Evolutionary conservation across 1,139 yeast genomes (phyloP).

Genomic region (Pneumocystis oryctolagi): DNA sequence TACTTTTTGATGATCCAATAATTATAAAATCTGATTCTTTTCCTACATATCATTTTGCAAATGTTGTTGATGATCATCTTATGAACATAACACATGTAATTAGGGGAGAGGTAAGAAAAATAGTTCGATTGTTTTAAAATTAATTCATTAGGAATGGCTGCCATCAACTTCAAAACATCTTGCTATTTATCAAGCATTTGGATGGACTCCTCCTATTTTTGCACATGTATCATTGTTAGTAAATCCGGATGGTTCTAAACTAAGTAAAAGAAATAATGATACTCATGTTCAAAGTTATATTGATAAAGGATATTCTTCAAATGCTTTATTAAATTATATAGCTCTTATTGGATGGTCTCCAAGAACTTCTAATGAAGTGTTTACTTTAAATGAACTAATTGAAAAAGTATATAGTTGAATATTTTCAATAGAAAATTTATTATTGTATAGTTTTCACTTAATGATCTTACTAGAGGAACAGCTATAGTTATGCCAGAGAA

Average conservation of each 20-base stretch:
- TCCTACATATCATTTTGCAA: constrained; percentile 95
- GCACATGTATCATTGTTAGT: constrained; percentile 86
- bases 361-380: constrained; percentile 34
- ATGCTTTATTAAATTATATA: constrained; percentile 72
- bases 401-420: constrained; percentile 13
- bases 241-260: constrained; percentile 54
- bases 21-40: constrained; percentile 77
- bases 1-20: constrained; percentile 79
- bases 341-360: constrained; percentile 76
- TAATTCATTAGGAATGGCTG: constrained; percentile 51
- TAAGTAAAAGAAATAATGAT: constrained; percentile 78
- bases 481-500: constrained; percentile 78
- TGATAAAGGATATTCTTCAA: constrained; percentile 52
- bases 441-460: constrained; percentile 32
- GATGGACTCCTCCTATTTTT: constrained; percentile 69
- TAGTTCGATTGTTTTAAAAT: neutral
- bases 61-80: constrained; percentile 83
- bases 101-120: constrained; percentile 49
- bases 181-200: constrained; percentile 72
- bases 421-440: constrained; percentile 20
- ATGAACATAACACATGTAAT: constrained; percentile 90
- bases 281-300: constrained; percentile 37
- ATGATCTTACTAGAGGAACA: constrained; percentile 76
- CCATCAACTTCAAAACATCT: constrained; percentile 91
- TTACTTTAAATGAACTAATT: constrained; percentile 40